Conservation (phyloP, 768 basidiomycete genomes). For the Termitomyces sp. region DNA sequence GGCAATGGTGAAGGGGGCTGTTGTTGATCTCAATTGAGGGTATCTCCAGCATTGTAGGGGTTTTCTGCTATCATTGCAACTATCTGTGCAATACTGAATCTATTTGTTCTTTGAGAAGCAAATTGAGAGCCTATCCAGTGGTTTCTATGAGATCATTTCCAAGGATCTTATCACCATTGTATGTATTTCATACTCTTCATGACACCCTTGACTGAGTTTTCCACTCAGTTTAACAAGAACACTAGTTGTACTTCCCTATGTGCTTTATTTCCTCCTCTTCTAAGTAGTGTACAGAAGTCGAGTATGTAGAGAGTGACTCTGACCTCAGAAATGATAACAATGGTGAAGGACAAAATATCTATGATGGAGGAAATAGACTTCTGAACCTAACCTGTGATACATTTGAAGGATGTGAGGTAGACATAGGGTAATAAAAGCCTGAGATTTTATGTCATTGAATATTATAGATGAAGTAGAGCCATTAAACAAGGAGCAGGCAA, state of each 20-base stretch:
- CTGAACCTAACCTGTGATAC: too few species aligned
- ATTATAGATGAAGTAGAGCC: too few species aligned
- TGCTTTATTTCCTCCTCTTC: slow-evolving; percentile 33
- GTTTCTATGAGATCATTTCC: slow-evolving; percentile 98
- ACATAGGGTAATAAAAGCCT: too few species aligned
- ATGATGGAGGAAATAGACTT: too few species aligned
- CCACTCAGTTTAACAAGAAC: slow-evolving; percentile 78
- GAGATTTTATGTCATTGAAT: too few species aligned
- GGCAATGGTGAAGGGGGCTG: slow-evolving; percentile 61
- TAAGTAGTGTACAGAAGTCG: slow-evolving; percentile 40
- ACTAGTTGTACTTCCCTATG: slow-evolving; percentile 52
- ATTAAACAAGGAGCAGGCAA: too few species aligned
- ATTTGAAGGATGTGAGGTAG: too few species aligned
- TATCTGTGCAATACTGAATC: slow-evolving; percentile 91
- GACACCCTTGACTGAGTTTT: not conserved
- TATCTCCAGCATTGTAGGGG: slow-evolving; percentile 43
- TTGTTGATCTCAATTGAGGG: slow-evolving; percentile 58
- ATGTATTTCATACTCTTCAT: slow-evolving; percentile 24
- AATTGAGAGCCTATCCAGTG: slow-evolving; percentile 82
- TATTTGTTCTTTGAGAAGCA: slow-evolving; percentile 95
- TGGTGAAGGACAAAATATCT: slow-evolving; percentile 2
- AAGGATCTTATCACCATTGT: slow-evolving; percentile 94
- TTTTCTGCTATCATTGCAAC: slow-evolving; percentile 61
- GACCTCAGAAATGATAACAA: slow-evolving; percentile 49
- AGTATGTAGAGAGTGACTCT: slow-evolving; percentile 79